Evolutionary conservation across 306 rosid species (phyloP), one percentile per base, ranked within the genome.

Genomic region (Quercus robur): DNA sequence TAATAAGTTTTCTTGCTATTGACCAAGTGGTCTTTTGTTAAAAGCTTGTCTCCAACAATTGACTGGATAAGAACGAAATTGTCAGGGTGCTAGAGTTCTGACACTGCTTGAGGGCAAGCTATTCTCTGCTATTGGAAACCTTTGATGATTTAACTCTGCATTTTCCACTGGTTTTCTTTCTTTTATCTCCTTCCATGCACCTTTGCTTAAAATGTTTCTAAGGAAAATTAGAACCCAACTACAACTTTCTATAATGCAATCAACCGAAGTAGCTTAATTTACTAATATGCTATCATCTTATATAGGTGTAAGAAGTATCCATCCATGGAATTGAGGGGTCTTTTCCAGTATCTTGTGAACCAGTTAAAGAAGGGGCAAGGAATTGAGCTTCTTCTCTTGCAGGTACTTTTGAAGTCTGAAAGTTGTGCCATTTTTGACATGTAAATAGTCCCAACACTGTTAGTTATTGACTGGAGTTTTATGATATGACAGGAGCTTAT

Each of bases 241-340:
- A 13, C 23, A 59, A 25, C 25, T 25, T 20, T 7, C 67, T 49
- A 49, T 10, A 20, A 58, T 21, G 28, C 14, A 63, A 17, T 5
- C 6, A 18, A 18, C 1, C 0, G 31, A 63, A 3, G 28, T 59
- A 13, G 66, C 17, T 26, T 63, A 13, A 63, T 26, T 26, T 63
- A 35, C 72, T 35, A 19, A 49, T 44, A 5, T 26, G 64, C 51
- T 15, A 64, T 56, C 73, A 25, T 77, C 73, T 73, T 74, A 70
- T 82, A 38, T 81, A 95, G 99, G 90, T 95, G 99, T 83, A 95
- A 95, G 81, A 95, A 95, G 88, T 95, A 95, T 81, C 99, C 99
- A 33, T 95, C 99, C 56, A 95, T 95, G 99, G 99, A 95, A 75
- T 85, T 95, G 81, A 90, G 97, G 83, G 98, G 99, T 76, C 97